Conservation (phyloP, 192 early-diverging fungal genomes). For the Entrophospora sp. region DNA sequence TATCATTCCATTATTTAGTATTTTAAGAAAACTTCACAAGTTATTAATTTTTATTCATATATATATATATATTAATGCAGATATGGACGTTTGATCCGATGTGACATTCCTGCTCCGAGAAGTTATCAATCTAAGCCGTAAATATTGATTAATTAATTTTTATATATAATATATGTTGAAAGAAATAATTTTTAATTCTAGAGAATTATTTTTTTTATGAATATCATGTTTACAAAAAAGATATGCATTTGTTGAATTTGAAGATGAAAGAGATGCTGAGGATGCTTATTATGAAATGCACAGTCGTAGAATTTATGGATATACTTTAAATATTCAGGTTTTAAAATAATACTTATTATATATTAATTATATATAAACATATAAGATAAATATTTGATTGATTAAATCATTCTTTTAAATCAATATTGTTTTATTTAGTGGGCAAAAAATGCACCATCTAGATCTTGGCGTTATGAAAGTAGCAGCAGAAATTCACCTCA, state of each 20-base stretch:
- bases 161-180: background rate
- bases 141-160: conserved; percentile 28
- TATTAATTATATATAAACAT: background rate
- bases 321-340: conserved; percentile 74
- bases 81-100: conserved; percentile 76
- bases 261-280: conserved; percentile 80
- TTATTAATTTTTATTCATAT: background rate
- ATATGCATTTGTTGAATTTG: conserved; percentile 95
- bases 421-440: conserved; percentile 50
- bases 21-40: background rate
- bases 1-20: background rate
- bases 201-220: conserved; percentile 15
- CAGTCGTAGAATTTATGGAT: conserved; percentile 70
- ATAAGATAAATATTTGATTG: background rate
- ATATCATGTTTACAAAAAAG: too few species aligned
- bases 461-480: conserved; percentile 72
- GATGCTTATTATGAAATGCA: conserved; percentile 95
- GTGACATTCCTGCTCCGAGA: conserved; percentile 77
- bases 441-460: conserved; percentile 78
- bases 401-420: too few species aligned
- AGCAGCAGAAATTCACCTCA: conserved; percentile 36
- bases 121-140: conserved; percentile 58
- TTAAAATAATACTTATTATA: background rate
- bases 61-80: conserved; percentile 30
- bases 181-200: background rate